A percentile compares a stretch with the other conserved stretches of the same genome.
Evolutionary conservation across 208 protist genomes (phyloP).

Genomic region (Leishmania tarentolae): DNA sequence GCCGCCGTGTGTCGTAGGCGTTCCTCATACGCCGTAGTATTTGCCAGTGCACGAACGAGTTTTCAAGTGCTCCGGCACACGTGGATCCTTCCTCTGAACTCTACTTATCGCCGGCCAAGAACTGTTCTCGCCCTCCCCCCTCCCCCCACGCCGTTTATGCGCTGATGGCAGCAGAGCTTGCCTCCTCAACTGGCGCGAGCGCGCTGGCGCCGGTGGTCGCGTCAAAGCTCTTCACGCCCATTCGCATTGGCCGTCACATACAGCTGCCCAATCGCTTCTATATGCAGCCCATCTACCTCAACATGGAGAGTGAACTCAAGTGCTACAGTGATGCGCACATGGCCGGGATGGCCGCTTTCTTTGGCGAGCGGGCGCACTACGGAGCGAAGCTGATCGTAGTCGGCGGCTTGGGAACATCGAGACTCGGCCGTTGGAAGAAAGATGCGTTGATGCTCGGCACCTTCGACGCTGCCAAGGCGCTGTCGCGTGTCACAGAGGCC

Average conservation of each 20-base stretch:
- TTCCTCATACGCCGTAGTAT: background rate
- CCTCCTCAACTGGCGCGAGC: background rate
- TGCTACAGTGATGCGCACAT: slow-evolving; percentile 66
- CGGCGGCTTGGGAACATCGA: slow-evolving; percentile 86
- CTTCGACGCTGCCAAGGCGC: slow-evolving; percentile 65
- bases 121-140: background rate
- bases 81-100: background rate
- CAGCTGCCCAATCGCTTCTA: slow-evolving; percentile 81
- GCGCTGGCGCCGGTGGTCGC: background rate
- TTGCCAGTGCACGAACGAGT: background rate
- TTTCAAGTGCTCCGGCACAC: background rate
- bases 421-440: slow-evolving; percentile 74
- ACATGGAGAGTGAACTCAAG: slow-evolving; percentile 71
- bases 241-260: slow-evolving; percentile 52
- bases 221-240: slow-evolving; percentile 61
- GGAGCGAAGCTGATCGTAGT: slow-evolving; percentile 90
- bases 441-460: slow-evolving; percentile 80
- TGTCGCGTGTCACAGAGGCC: slow-evolving; percentile 80
- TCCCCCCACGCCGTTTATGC: background rate
- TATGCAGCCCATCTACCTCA: slow-evolving; percentile 89
- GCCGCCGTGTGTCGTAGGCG: too few relatives aligned
- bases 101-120: background rate
- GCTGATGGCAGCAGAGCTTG: slow-evolving; percentile 5
- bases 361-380: slow-evolving; percentile 77
- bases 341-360: slow-evolving; percentile 82